Percentiles rank a stretch among this genome's conserved stretches.
Conservation (phyloP, 2,329 filamentous ascomycete genomes). For the Xylariaceae sp. region DNA sequence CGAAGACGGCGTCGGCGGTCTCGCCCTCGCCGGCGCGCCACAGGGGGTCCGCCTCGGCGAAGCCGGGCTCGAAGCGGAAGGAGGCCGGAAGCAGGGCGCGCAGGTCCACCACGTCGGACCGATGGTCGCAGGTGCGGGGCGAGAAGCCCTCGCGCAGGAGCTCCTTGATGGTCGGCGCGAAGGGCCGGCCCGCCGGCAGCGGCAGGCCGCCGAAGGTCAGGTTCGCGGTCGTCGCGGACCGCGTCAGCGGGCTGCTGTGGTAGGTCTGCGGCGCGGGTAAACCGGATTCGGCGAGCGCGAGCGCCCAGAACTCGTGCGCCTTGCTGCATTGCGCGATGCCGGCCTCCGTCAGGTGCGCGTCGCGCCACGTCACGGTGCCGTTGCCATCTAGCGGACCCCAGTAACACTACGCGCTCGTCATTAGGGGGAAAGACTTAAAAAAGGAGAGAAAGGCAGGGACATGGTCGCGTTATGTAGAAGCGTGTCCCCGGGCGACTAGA, state of each 20-base stretch:
- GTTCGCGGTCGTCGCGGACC: conserved; percentile 65
- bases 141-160: conserved; percentile 66
- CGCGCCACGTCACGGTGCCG: conserved; percentile 63
- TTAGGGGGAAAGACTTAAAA: conserved; percentile 16
- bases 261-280: conserved; percentile 66
- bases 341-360: conserved; percentile 61
- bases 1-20: conserved; percentile 51
- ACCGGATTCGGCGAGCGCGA: conserved; percentile 52
- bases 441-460: too few relatives aligned
- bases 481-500: too few relatives aligned
- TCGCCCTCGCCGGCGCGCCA: conserved; percentile 48
- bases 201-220: conserved; percentile 60
- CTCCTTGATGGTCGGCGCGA: conserved; percentile 65
- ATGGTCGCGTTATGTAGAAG: too few relatives aligned
- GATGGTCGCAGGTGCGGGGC: conserved; percentile 69
- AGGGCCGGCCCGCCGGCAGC: conserved; percentile 53
- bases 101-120: conserved; percentile 59
- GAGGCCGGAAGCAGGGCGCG: conserved; percentile 52
- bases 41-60: conserved; percentile 56
- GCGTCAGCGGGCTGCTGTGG: conserved; percentile 65
- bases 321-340: conserved; percentile 61
- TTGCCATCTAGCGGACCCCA: conserved; percentile 68
- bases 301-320: conserved; percentile 62
- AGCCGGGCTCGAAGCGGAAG: conserved; percentile 62
- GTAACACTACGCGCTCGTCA: conserved; percentile 53